Conservation (phyloP, 2,329 filamentous ascomycete species). For the Arthroderma sp. region DNA sequence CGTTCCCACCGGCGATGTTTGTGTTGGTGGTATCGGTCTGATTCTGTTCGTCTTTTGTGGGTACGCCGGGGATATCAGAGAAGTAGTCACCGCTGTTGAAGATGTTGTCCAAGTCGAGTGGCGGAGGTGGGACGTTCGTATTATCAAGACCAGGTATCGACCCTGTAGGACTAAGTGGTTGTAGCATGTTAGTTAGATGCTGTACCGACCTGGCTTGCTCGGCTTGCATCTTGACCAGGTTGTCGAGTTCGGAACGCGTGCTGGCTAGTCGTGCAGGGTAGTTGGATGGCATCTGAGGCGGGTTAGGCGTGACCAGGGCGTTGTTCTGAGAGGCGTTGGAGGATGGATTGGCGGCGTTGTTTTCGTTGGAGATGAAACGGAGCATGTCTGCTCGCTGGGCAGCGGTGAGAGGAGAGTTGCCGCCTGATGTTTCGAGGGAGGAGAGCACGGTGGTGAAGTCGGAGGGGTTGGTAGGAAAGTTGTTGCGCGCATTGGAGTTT, state of each 20-base stretch:
- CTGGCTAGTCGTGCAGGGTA: constrained; percentile 43
- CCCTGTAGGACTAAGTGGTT: constrained; percentile 69
- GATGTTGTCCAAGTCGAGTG: constrained; percentile 46
- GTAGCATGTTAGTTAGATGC: constrained; percentile 59
- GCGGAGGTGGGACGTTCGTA: constrained; percentile 29
- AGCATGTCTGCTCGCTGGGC: constrained; percentile 38
- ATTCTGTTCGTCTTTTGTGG: constrained; percentile 14
- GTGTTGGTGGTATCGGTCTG: constrained; percentile 15
- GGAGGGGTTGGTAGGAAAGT: constrained; percentile 26
- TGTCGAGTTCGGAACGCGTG: constrained; percentile 64
- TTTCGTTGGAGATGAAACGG: constrained; percentile 37
- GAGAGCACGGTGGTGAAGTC: constrained; percentile 37
- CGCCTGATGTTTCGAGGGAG: constrained; percentile 33
- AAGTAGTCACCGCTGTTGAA: constrained; percentile 47
- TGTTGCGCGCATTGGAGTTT: constrained; percentile 35
- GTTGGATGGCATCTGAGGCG: constrained; percentile 43
- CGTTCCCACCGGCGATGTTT: neutral
- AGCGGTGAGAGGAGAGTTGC: constrained; percentile 33
- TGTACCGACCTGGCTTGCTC: constrained; percentile 68
- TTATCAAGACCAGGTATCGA: constrained; percentile 56
- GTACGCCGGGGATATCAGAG: constrained; percentile 29
- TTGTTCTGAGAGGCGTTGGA: constrained; percentile 37
- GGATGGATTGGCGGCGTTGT: constrained; percentile 31
- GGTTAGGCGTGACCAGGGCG: constrained; percentile 44
- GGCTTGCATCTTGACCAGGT: constrained; percentile 63